Percentiles rank a stretch among this genome's conserved stretches.
Evolutionary conservation across 1,284 basidiomycete species (phyloP).

Genomic region (Stygiomarasmius scandens): DNA sequence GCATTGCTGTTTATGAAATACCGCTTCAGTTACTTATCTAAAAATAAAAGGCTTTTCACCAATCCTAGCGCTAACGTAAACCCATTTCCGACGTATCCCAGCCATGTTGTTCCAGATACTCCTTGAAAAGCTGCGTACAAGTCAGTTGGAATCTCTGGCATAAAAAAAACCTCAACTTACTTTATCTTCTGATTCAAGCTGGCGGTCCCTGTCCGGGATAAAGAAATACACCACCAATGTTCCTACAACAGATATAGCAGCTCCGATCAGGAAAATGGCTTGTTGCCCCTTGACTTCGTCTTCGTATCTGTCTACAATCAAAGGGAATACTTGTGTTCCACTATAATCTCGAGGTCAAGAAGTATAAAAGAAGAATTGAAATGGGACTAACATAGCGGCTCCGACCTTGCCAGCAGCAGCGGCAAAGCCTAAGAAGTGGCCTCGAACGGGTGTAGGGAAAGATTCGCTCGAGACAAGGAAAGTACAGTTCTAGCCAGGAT

Average conservation of each 20-base stretch:
- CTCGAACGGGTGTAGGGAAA: conserved; percentile 9
- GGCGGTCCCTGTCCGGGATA: conserved; percentile 7
- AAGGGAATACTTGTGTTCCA: conserved; percentile 8
- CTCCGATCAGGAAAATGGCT: conserved; percentile 5
- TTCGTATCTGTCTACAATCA: conserved; percentile 1
- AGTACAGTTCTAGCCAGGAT: conserved; percentile 10
- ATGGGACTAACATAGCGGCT: background rate
- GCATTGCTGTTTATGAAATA: too few species aligned
- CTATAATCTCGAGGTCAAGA: too few species aligned
- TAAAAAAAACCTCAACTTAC: too few species aligned
- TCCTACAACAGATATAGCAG: conserved; percentile 4
- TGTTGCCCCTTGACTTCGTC: conserved; percentile 3
- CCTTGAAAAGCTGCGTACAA: background rate
- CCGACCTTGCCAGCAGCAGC: conserved; percentile 7
- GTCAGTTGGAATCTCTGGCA: background rate
- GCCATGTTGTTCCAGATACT: background rate
- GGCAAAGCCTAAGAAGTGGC: conserved; percentile 5
- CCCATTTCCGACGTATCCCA: background rate
- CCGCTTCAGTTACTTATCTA: too few species aligned
- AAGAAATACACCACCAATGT: conserved; percentile 1
- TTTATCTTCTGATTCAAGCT: background rate
- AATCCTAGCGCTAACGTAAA: too few species aligned
- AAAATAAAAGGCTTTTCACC: too few species aligned
- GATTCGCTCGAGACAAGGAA: conserved; percentile 7
- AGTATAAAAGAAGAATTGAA: background rate